Percentiles rank a stretch among this genome's conserved stretches.
phyloP scores from a whole-genome alignment of 2,329 filamentous ascomycete species.

The Colletotrichum horii region DNA sequence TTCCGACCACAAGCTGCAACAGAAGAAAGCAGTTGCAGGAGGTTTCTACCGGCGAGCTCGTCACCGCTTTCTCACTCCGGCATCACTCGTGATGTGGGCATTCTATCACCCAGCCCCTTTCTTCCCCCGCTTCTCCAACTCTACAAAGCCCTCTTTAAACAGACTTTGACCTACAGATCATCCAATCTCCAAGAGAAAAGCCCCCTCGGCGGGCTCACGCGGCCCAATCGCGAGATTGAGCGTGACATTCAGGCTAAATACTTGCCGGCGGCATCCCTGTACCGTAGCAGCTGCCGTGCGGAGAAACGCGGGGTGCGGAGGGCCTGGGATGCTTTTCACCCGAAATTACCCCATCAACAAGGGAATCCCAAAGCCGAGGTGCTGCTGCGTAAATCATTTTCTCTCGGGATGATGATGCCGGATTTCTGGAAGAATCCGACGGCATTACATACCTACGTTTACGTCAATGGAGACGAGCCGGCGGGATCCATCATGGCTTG shows the following conservation, averaged over 20 bases:
- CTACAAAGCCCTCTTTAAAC: not conserved
- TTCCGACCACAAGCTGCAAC: rapidly evolving
- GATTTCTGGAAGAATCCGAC: not conserved
- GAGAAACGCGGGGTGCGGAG: conserved; percentile 2
- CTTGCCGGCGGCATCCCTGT: not conserved
- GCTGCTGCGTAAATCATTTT: not conserved
- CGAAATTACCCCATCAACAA: not conserved
- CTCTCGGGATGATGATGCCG: not conserved
- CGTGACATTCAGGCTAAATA: not conserved
- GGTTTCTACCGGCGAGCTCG: not conserved
- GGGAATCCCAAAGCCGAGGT: not conserved
- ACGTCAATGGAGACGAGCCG: not conserved
- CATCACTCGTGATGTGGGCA: not conserved
- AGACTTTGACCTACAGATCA: not conserved
- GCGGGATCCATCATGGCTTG: not conserved
- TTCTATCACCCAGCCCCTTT: not conserved
- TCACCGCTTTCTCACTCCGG: rapidly evolving
- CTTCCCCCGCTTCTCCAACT: not conserved
- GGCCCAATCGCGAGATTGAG: not conserved
- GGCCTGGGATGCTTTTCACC: not conserved
- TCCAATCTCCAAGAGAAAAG: not conserved
- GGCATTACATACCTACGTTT: not conserved
- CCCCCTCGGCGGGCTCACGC: not conserved
- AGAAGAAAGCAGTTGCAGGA: not conserved
- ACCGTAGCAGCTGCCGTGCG: not conserved